Base-by-base conservation (phyloP, 768 basidiomycete species). In the Antrodiella citrinella region DNA sequence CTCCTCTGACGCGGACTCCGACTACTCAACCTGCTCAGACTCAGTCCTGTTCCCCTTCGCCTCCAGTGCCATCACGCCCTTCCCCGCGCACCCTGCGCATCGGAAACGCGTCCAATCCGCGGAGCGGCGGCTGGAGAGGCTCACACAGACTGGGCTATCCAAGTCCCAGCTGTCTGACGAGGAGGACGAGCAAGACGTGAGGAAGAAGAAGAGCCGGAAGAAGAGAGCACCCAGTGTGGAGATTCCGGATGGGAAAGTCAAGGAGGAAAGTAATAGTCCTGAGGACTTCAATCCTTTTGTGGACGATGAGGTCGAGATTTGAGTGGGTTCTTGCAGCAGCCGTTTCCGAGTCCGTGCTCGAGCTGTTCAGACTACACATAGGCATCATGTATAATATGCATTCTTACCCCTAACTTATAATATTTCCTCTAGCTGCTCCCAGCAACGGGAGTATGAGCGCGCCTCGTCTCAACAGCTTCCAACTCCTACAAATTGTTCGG, bases 61-160 rank as follows among this genome's bases (percentile, higher is more conserved):
- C 45, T 46, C 59, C 41, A 60, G 58, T 48, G 51, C 54, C 19
- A 49, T 53, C 47, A 63, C 62, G 38, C 62, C 62, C 40, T 58
- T 49, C 44, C 65, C 65, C 2, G 60, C 61, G 44, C 57, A 60
- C 25, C 57, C 57, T 18, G 49, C 56, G 30, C 57, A 56, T 26
- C 59, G 60, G 20, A 56, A 59, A 42, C 62, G 66, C 44, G 58
- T 65, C n/a, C 54, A 55, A 48, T 56, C 62, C 1, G 59, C 60
- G 12, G 54, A 53, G 42, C 49, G 58, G 20, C 51, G 58, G 21
- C 51, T 67, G 41, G 56, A 52, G 46, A 55, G 59, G 23, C 51
- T 65, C 35, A 60, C 60, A 46, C 54, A 52, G 26, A 54, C 49
- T 25, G 57, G 57, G 10, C 44, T 63, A 48, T 53, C 47, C n/a